A percentile compares a stretch with the other conserved stretches of the same genome.
Evolutionary conservation across 164 flowering plant genomes (phyloP).

Genomic region (Akebia trifoliata): DNA sequence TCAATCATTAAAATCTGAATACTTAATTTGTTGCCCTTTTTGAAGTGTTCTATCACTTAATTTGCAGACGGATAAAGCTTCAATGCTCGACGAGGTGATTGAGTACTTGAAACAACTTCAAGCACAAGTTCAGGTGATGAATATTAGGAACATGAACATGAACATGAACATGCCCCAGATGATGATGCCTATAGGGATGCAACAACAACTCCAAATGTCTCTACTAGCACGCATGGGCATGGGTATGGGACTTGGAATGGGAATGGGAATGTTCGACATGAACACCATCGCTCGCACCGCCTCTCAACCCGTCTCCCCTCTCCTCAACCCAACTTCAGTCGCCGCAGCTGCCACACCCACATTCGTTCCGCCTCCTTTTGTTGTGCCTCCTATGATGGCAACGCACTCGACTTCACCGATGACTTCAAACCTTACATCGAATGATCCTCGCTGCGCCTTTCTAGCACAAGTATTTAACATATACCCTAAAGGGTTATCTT

Average conservation of each 20-base stretch:
- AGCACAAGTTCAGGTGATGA: constrained; percentile 63
- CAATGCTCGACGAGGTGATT: too few species aligned
- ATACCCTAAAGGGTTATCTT: too few species aligned
- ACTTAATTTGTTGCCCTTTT: too few species aligned
- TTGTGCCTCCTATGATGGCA: constrained; percentile 28
- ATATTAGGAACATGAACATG: constrained; percentile 25
- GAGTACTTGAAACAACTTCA: constrained; percentile 62
- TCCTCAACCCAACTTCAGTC: constrained; percentile 20
- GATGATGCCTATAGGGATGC: constrained; percentile 55
- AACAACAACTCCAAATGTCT: constrained; percentile 55
- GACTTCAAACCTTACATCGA: constrained; percentile 17
- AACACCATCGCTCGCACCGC: constrained; percentile 14
- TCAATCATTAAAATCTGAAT: too few species aligned
- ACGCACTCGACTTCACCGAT: constrained; percentile 11
- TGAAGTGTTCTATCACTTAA: too few species aligned
- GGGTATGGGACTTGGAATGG: constrained; percentile 35
- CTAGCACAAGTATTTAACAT: constrained; percentile 32
- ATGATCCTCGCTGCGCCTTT: constrained; percentile 34
- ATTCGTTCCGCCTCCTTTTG: constrained; percentile 28
- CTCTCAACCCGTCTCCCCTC: constrained; percentile 21
- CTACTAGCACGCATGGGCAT: constrained; percentile 45
- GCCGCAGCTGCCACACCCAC: constrained; percentile 13
- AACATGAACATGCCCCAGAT: constrained; percentile 28
- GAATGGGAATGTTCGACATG: constrained; percentile 38
- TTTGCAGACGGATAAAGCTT: constrained; percentile 61